Percentiles rank a stretch among this genome's conserved stretches.
These are phyloP conservation scores for Pyrenopolyporus hunteri DNA, from an alignment of 495 filamentous ascomycete species.

Conservation along the genomic window DNA sequence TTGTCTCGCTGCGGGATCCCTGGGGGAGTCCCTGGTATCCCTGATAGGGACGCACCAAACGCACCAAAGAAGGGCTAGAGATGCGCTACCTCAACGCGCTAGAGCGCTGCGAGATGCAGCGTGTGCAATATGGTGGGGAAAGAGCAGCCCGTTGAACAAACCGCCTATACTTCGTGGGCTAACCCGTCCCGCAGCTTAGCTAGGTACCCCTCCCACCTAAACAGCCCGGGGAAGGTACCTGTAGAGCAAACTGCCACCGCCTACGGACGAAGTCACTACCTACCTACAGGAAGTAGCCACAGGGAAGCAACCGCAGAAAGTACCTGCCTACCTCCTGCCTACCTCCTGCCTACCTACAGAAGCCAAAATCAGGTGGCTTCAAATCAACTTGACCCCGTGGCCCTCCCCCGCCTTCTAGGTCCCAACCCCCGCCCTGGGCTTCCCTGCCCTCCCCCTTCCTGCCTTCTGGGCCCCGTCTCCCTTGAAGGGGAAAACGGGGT, in stretches of 20 bases:
- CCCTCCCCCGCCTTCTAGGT: slow-evolving; percentile 21
- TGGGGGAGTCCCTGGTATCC: too few species aligned
- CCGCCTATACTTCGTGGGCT: too few species aligned
- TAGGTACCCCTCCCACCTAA: too few species aligned
- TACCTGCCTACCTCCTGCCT: neutral
- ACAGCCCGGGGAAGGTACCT: too few species aligned
- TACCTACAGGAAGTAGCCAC: neutral
- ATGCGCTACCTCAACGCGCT: too few species aligned
- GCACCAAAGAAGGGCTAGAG: too few species aligned
- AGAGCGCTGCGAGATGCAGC: slow-evolving; percentile 25
- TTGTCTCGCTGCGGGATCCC: slow-evolving; percentile 19
- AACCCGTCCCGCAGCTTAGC: too few species aligned
- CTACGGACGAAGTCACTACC: slow-evolving; percentile 7
- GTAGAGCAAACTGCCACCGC: neutral
- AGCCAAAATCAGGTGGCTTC: neutral
- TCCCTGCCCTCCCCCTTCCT: neutral
- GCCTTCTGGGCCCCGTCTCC: neutral
- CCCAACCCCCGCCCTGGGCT: neutral
- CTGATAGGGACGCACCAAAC: slow-evolving; percentile 5
- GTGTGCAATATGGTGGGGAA: slow-evolving; percentile 26
- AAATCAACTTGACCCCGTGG: slow-evolving; percentile 29
- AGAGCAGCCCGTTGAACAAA: too few species aligned
- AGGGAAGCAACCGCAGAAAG: neutral
- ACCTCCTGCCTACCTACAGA: slow-evolving; percentile 4
- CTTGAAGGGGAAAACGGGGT: neutral